Evolutionary conservation across 1,284 basidiomycete genomes (phyloP).

Genomic region (Serendipita sp.): DNA sequence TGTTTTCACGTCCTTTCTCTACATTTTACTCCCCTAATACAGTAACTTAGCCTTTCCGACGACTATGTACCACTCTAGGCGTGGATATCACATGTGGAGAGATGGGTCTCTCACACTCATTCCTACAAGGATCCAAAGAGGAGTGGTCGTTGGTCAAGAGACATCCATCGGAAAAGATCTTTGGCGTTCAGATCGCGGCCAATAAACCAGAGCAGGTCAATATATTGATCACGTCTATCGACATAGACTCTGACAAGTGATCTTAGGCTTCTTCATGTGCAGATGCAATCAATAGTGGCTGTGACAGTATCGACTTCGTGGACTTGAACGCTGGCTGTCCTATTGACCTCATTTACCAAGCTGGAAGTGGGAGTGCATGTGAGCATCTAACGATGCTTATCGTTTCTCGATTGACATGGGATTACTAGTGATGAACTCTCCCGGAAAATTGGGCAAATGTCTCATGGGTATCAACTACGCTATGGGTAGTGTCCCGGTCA

Average conservation of each 20-base stretch:
- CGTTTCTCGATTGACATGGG: conserved; percentile 8
- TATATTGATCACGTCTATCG: conserved; percentile 39
- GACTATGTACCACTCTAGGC: conserved; percentile 74
- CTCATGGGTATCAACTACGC: conserved; percentile 85
- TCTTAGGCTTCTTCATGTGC: conserved; percentile 26
- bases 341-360: conserved; percentile 89
- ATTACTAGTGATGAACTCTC: conserved; percentile 61
- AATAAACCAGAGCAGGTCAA: conserved; percentile 55
- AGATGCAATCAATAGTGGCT: conserved; percentile 67
- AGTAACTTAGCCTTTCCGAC: conserved; percentile 66
- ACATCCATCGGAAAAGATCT: conserved; percentile 78
- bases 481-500: conserved; percentile 86
- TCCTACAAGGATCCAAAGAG: conserved; percentile 69
- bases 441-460: conserved; percentile 73
- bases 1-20: neutral
- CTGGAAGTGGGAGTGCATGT: conserved; percentile 78
- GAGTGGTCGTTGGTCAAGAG: conserved; percentile 84
- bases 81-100: conserved; percentile 94
- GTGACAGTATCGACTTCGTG: conserved; percentile 67
- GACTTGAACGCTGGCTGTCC: conserved; percentile 96
- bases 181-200: conserved; percentile 80
- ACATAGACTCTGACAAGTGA: neutral
- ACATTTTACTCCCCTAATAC: neutral
- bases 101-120: conserved; percentile 76
- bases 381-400: neutral